These are phyloP conservation scores for Alternaria dauci DNA, from an alignment of 2,329 filamentous ascomycete genomes.

Conservation along the genomic window DNA sequence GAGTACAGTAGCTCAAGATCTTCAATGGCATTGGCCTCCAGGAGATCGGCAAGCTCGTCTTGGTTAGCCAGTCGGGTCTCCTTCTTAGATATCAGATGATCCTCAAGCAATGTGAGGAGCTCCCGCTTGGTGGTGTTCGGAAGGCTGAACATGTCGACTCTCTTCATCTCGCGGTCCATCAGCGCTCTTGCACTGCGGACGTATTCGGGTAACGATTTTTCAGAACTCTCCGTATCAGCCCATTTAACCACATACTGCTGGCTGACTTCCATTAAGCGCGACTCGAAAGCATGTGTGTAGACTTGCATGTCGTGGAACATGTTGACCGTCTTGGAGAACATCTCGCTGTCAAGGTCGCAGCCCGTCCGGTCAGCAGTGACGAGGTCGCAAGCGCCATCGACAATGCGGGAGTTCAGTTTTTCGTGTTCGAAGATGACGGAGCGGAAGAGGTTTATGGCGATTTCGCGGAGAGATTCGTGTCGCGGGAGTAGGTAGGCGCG, in stretches of 20 bases:
- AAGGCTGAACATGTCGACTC: conserved; percentile 82
- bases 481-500: conserved; percentile 84
- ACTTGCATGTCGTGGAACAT: conserved; percentile 87
- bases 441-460: conserved; percentile 80
- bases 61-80: conserved; percentile 65
- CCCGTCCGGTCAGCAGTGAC: conserved; percentile 74
- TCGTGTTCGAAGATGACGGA: conserved; percentile 64
- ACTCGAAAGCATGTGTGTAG: conserved; percentile 83
- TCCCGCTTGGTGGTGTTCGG: conserved; percentile 83
- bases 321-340: conserved; percentile 76
- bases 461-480: conserved; percentile 80
- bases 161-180: conserved; percentile 73
- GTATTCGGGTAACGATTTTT: conserved; percentile 74
- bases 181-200: conserved; percentile 74
- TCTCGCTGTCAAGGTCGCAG: conserved; percentile 65
- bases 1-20: conserved; percentile 80
- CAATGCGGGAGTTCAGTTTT: conserved; percentile 61
- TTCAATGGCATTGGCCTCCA: conserved; percentile 73
- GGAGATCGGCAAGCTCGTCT: conserved; percentile 73
- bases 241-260: conserved; percentile 73
- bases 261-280: conserved; percentile 73
- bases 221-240: conserved; percentile 70
- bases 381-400: conserved; percentile 79
- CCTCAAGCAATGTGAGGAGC: conserved; percentile 76
- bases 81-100: conserved; percentile 73